These are phyloP conservation scores for Solanum hybrid DNA, from an alignment of 305 asterid species.

Conservation along the genomic window DNA sequence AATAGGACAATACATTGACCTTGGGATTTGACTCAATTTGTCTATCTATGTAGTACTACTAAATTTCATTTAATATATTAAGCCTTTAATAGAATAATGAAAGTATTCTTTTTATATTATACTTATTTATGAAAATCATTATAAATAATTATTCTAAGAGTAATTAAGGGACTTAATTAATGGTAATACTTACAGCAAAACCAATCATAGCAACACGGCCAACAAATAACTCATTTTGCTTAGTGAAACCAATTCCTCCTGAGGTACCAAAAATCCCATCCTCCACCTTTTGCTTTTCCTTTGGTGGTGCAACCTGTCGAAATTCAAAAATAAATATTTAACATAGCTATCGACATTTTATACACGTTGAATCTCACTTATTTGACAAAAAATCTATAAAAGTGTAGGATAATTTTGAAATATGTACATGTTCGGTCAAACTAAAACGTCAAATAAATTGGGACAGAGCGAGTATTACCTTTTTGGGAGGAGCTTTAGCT, in stretches of 20 bases:
- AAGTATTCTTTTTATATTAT: no score
- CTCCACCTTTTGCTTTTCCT: constrained; percentile 66
- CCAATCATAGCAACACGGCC: constrained; percentile 99
- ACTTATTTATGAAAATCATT: background rate
- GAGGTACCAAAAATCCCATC: constrained; percentile 96
- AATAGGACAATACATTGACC: background rate
- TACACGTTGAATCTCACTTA: background rate
- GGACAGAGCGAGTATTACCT: background rate
- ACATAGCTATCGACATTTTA: background rate
- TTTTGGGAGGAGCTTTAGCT: constrained; percentile 55
- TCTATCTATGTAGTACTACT: background rate
- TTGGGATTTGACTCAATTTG: background rate
- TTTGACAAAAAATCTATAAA: background rate
- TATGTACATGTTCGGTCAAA: rapidly evolving
- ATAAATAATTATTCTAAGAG: background rate
- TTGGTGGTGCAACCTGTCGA: constrained; percentile 1
- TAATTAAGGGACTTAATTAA: background rate
- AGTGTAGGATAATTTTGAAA: background rate
- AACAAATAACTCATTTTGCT: constrained; percentile 91
- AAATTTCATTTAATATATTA: no score
- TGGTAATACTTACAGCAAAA: constrained; percentile 55
- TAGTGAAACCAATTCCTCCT: constrained; percentile 92
- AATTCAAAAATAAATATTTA: background rate
- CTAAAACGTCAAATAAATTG: background rate
- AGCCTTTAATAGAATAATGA: background rate